Evolutionary conservation across 352 stramenopile species (phyloP).

Genomic region (Phytopythium cucurbitacearum): DNA sequence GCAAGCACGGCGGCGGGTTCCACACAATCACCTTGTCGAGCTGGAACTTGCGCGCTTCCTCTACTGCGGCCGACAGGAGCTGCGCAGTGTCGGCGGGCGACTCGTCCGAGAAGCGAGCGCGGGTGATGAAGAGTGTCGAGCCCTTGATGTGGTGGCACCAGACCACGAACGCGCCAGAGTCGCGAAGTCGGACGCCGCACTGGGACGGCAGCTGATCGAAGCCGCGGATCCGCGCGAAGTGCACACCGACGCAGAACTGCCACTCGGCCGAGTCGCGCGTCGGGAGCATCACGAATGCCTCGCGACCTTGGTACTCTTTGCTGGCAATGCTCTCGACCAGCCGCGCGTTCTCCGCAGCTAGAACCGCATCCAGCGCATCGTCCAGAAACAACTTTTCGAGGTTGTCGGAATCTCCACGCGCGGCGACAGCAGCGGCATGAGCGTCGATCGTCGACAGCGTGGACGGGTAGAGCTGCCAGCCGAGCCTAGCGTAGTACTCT

Average conservation of each 20-base stretch:
- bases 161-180: constrained; percentile 42
- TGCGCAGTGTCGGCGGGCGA: constrained; percentile 8
- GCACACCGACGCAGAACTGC: constrained; percentile 54
- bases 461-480: constrained; percentile 50
- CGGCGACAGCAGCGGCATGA: constrained; percentile 5
- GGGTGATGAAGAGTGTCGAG: constrained; percentile 47
- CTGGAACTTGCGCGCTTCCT: constrained; percentile 36
- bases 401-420: background rate
- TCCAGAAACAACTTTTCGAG: constrained; percentile 25
- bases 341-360: constrained; percentile 33
- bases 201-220: constrained; percentile 28
- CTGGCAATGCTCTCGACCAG: constrained; percentile 25
- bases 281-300: constrained; percentile 40
- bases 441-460: constrained; percentile 32
- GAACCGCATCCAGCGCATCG: constrained; percentile 27
- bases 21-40: constrained; percentile 42
- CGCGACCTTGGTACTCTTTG: constrained; percentile 15
- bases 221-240: constrained; percentile 34
- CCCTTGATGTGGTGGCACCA: constrained; percentile 70
- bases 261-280: constrained; percentile 59
- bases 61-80: constrained; percentile 28
- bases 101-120: constrained; percentile 27
- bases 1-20: constrained; percentile 24
- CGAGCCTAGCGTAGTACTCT: constrained; percentile 55
- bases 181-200: constrained; percentile 29